Evolutionary conservation across 768 basidiomycete genomes (phyloP), one percentile per base, ranked within the genome.

Genomic region (Tulasnella sp.): DNA sequence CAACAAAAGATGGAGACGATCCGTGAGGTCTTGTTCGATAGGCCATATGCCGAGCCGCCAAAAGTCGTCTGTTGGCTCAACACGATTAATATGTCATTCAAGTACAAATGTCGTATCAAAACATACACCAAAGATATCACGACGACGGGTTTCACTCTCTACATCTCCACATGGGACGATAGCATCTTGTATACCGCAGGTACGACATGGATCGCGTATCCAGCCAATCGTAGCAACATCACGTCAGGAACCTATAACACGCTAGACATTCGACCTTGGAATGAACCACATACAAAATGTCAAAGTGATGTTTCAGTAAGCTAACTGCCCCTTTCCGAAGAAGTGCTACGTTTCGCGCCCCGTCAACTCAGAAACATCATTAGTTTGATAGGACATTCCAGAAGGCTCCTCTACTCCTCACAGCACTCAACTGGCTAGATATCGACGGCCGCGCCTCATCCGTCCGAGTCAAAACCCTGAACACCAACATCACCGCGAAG

Each of bases 91-190:
- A 4, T 60, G 17, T n/a, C 15, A 9, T 41, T n/a, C 26, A 29
- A 27, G 21, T 10, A 23, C 21, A 54, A 47, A 49, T 63, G 38
- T 3, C 56, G 62, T 26, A 15, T 55, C 19, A 30, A 23, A 3
- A 23, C 55, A 3, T 1, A 11, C 1, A 54, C 26, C 21, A n/a
- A 21, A 21, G 34, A 58, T 41, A 47, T 61, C 43, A 42, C 26
- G 21, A 24, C n/a, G 10, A 50, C 29, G n/a, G 60, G 60, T 44
- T 61, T 61, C 47, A 58, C 47, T 4, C 9, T 61, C 24, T 38
- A 61, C 54, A 21, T 61, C 60, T 56, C 58, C 27, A 59, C 60
- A 4, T 61, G 60, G 60, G 2, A 5, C 26, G 60, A 61, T 50
- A 30, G 56, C 7, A 34, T 3, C 26, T 17, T 61, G 19, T 38